These are phyloP conservation scores for Calendula officinalis DNA, from an alignment of 129 eudicot genomes.

Conservation along the genomic window DNA sequence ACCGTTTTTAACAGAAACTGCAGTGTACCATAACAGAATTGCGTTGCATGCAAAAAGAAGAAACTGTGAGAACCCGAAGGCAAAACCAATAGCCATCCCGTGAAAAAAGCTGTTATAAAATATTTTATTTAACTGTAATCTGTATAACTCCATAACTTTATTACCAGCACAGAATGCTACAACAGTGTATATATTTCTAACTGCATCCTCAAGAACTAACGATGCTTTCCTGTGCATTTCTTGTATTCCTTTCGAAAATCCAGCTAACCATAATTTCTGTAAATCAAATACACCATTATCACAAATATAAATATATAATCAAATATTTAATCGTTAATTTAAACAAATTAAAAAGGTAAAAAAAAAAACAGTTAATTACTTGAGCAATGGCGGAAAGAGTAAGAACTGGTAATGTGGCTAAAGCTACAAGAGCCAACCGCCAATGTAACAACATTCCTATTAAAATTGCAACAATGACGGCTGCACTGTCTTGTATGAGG, in stretches of 20 bases:
- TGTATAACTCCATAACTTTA: slow-evolving; percentile 95
- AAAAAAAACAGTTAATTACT: slow-evolving; percentile 33
- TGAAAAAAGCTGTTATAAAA: slow-evolving; percentile 84
- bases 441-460: slow-evolving; percentile 83
- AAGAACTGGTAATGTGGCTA: slow-evolving; percentile 79
- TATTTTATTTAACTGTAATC: slow-evolving; percentile 62
- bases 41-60: slow-evolving; percentile 97
- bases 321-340: neutral
- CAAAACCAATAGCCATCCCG: slow-evolving; percentile 88
- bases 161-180: slow-evolving; percentile 95
- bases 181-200: slow-evolving; percentile 87
- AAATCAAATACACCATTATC: slow-evolving; percentile 16
- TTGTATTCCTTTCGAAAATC: slow-evolving; percentile 94
- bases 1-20: slow-evolving; percentile 53
- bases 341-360: neutral
- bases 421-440: slow-evolving; percentile 91
- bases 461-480: slow-evolving; percentile 71
- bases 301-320: no score
- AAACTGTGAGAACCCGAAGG: slow-evolving; percentile 89
- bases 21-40: slow-evolving; percentile 91
- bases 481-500: slow-evolving; percentile 85
- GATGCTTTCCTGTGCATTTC: slow-evolving; percentile 99
- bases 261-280: slow-evolving; percentile 97
- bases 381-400: slow-evolving; percentile 94
- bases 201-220: slow-evolving; percentile 92